Percentiles rank a stretch among this genome's conserved stretches.
Evolutionary conservation across 169 alveolate species (phyloP).

Genomic region (Hepatocystis sp.): DNA sequence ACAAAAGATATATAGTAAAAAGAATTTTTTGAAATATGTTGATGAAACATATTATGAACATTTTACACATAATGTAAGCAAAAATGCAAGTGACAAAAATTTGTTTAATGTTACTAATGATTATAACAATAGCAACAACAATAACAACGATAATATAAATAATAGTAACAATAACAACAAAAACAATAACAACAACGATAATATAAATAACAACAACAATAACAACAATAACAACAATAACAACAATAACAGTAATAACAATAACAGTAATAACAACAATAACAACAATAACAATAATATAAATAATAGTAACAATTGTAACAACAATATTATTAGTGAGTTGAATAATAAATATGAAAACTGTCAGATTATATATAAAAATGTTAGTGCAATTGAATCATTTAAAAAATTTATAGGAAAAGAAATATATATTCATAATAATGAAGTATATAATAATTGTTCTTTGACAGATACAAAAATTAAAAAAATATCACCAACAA

Average conservation of each 20-base stretch:
- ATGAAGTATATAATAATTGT: background rate
- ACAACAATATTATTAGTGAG: background rate
- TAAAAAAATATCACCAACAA: too few species aligned
- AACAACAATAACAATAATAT: too few species aligned
- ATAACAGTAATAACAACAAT: too few species aligned
- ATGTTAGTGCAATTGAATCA: conserved; percentile 18
- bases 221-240: conserved; percentile 9
- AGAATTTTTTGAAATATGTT: conserved; percentile 29
- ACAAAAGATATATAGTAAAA: conserved; percentile 9
- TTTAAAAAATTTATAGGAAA: conserved; percentile 67
- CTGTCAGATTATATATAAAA: conserved; percentile 5
- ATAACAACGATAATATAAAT: too few species aligned
- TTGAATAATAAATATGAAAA: background rate
- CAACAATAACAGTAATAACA: background rate
- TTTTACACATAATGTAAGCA: conserved; percentile 27
- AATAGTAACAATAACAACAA: too few species aligned
- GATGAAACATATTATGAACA: conserved; percentile 46
- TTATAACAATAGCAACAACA: too few species aligned
- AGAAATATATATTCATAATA: background rate
- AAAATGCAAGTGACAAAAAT: background rate
- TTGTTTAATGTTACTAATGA: background rate
- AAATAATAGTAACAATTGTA: background rate
- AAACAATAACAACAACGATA: too few species aligned
- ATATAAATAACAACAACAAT: too few species aligned
- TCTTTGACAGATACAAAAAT: too few species aligned